Evolutionary conservation across 2,329 filamentous ascomycete species (phyloP), one percentile per base, ranked within the genome.

Genomic region (Byssochlamys sp.): DNA sequence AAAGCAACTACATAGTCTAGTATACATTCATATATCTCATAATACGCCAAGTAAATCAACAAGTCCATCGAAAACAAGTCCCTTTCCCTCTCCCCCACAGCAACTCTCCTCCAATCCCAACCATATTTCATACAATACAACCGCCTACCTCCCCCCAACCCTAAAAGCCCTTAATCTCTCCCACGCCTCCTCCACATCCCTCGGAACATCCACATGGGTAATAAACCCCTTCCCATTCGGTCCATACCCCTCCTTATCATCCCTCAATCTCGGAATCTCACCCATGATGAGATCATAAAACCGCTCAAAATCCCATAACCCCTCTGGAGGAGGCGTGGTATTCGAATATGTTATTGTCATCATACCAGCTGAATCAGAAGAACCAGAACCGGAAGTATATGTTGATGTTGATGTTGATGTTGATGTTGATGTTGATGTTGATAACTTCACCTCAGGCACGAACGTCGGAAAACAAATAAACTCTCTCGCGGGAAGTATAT

Each of bases 171-270:
- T 49, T 35, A 63, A 48, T 53, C 60, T 55, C 52, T 24, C 57
- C 69, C 71, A 76, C 14, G 75, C 73, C 7, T 54, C 58, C 54
- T 75, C 68, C 12, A 77, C 67, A 3, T 68, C 63, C 1, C 39
- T 55, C 0, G 75, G 73, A 50, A 79, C 63, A 61, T 76, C 71
- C 12, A 78, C 74, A 66, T 78, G 75, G 5, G 62, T 61, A 58
- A 79, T 78, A 55, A 77, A 79, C 0, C 67, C 69, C 39, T 70
- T 74, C 1, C 77, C 77, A 10, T 60, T 66, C 0, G 77, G 77
- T 7, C 77, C 77, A 65, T 79, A 79, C 1, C 75, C 75, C 9
- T 69, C 56, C 45, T 65, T 61, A 60, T 78, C 72, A 60, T 78
- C 76, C 50, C 74, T 66, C 53, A 79, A 53, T 29, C 77, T 67